Evolutionary conservation across 208 protist genomes (phyloP).

Genomic region (Tritrichomonas foetus): DNA sequence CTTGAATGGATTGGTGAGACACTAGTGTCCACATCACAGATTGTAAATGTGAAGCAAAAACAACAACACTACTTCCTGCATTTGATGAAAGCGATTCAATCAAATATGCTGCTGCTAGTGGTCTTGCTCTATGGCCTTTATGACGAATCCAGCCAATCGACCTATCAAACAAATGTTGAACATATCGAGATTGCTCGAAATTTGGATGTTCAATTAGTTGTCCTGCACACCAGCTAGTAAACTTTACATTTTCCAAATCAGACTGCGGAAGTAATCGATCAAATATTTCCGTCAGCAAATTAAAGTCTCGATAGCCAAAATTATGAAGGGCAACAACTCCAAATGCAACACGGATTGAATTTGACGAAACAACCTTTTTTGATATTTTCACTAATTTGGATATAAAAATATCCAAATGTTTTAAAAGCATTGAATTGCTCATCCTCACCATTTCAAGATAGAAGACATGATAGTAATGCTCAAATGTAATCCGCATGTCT

Average conservation of each 20-base stretch:
- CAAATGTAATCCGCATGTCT: not conserved
- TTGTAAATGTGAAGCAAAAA: not conserved
- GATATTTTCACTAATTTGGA: not conserved
- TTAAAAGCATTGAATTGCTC: not conserved
- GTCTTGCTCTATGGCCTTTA: not conserved
- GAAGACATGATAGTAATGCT: not conserved
- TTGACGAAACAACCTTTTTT: not conserved
- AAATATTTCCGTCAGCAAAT: not conserved
- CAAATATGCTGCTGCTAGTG: not conserved
- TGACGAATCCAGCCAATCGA: not conserved
- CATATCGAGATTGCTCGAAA: conserved; percentile 7
- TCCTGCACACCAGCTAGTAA: conserved; percentile 20
- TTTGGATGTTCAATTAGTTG: not conserved
- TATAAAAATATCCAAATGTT: not conserved
- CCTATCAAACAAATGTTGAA: not conserved
- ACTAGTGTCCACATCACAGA: not conserved
- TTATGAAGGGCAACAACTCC: not conserved
- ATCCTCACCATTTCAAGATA: conserved; percentile 4
- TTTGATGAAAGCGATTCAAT: not conserved
- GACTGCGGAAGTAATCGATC: not conserved
- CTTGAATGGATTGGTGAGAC: not conserved
- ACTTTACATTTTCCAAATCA: not conserved
- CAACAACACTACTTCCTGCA: not conserved
- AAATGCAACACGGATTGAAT: not conserved
- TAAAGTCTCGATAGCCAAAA: not conserved